These are phyloP conservation scores for Ganoderma leucocontextum DNA, from an alignment of 1,284 basidiomycete species.

Conservation along the genomic window DNA sequence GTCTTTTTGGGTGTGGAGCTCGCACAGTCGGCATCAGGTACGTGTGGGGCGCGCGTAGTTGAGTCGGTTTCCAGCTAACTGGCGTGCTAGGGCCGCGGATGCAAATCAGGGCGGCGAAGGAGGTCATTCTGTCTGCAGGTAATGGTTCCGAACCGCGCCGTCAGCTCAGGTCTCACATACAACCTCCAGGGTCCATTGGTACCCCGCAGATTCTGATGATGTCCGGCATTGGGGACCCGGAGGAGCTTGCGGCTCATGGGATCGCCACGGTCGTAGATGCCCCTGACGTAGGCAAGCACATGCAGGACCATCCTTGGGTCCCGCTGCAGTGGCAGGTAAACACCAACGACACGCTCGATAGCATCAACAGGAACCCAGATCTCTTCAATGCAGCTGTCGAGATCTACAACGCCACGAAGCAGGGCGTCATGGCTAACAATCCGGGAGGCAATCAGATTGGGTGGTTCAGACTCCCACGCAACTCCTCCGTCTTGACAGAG, in stretches of 20 bases:
- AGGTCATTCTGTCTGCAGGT: constrained; percentile 36
- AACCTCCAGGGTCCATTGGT: constrained; percentile 12
- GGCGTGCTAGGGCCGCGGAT: constrained; percentile 17
- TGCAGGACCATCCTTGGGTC: constrained; percentile 47
- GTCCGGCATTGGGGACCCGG: constrained; percentile 33
- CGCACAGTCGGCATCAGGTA: constrained; percentile 1
- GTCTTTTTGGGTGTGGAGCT: constrained; percentile 2
- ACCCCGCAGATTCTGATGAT: constrained; percentile 45
- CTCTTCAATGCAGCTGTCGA: constrained; percentile 17
- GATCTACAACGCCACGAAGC: constrained; percentile 24
- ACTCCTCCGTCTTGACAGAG: constrained; percentile 6
- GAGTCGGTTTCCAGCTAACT: not conserved
- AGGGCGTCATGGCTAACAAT: constrained; percentile 14
- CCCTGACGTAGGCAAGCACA: constrained; percentile 44
- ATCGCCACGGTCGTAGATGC: constrained; percentile 43
- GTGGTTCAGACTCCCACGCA: constrained; percentile 20
- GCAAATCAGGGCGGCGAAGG: constrained; percentile 31
- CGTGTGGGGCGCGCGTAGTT: not conserved
- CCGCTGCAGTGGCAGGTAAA: constrained; percentile 26
- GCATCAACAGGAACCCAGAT: constrained; percentile 21
- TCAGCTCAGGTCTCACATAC: not conserved
- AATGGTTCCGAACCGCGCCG: not conserved
- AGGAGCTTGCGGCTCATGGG: constrained; percentile 29
- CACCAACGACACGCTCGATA: constrained; percentile 22
- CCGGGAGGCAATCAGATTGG: constrained; percentile 17